Percentiles rank a stretch among this genome's conserved stretches.
Conservation (phyloP, 441 rosid species). For the Gossypium laxum region DNA sequence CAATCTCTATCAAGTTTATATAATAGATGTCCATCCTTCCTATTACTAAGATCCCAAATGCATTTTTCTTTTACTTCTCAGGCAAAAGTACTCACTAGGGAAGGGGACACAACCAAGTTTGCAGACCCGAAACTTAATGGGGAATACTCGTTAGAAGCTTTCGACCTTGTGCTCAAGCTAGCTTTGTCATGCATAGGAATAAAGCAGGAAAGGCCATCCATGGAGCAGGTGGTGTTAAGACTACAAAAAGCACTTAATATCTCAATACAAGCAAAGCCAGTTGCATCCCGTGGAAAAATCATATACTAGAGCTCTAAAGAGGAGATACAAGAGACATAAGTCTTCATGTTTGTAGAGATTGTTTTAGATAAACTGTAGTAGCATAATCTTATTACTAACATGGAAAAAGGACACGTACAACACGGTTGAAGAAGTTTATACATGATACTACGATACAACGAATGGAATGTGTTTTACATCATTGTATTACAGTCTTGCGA, state of each 20-base stretch:
- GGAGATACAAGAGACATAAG: background rate
- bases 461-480: conserved; percentile 3
- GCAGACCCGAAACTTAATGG: conserved; percentile 45
- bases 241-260: conserved; percentile 34
- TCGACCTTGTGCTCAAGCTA: conserved; percentile 34
- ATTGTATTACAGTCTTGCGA: background rate
- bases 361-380: background rate
- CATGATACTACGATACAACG: background rate
- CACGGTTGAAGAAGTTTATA: background rate
- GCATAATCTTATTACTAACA: background rate
- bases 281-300: background rate
- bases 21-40: background rate
- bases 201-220: conserved; percentile 33
- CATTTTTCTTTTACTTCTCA: conserved; percentile 13
- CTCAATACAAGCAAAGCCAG: conserved; percentile 15
- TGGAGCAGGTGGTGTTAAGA: conserved; percentile 39
- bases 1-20: background rate
- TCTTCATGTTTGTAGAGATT: background rate
- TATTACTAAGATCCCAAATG: background rate
- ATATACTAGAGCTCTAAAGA: background rate
- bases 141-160: conserved; percentile 38
- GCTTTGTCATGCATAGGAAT: conserved; percentile 45
- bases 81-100: conserved; percentile 35
- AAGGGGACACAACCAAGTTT: conserved; percentile 33
- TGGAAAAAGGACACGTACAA: background rate